Evolutionary conservation across 768 basidiomycete species (phyloP), one percentile per base, ranked within the genome.

Genomic region (Cyclocybe cylindracea): DNA sequence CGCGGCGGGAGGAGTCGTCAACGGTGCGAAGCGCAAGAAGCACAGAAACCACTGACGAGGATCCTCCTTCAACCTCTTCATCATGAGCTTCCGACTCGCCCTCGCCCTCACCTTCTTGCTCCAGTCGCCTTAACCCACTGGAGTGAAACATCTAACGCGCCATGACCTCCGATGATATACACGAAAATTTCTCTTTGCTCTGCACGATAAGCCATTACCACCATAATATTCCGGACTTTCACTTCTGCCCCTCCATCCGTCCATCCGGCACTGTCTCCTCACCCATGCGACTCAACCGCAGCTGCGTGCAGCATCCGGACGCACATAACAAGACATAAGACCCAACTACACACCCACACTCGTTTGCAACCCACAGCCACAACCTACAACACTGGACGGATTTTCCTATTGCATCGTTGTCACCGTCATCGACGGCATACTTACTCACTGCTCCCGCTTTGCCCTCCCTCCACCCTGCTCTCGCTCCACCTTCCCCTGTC

Each of bases 1-100:
- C 9, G 66, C 70, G n/a, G 80, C 86, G 0, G 89, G 89, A 46
- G 84, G 80, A 9, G 73, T 78, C 46, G 67, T 83, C 45, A 75
- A 78, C 55, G 77, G 78, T 40, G 70, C 69, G 34, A 84, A 78
- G 73, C 80, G 73, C 69, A 77, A 73, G 67, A 84, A 83, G 61
- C 73, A 74, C 54, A 70, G 68, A 53, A 79, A 75, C 55, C 68
- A 62, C 51, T 47, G 38, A 36, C 24, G 52, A 57, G 54, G 48
- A 44, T 39, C 11, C 34, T 37, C 38, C 29, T 10, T 33, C 39
- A 51, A 31, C 6, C 47, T 50, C 48, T 31, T 53, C 50, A 44
- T 55, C 46, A 46, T 52, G 45, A 46, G 31, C 37, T 38, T 48
- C 35, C 32, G 46, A 19, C 33, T 51, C 48, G 32, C 24, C 24